Base-by-base conservation (phyloP, 148 eudicot genomes). In the Rhododendron molle region DNA sequence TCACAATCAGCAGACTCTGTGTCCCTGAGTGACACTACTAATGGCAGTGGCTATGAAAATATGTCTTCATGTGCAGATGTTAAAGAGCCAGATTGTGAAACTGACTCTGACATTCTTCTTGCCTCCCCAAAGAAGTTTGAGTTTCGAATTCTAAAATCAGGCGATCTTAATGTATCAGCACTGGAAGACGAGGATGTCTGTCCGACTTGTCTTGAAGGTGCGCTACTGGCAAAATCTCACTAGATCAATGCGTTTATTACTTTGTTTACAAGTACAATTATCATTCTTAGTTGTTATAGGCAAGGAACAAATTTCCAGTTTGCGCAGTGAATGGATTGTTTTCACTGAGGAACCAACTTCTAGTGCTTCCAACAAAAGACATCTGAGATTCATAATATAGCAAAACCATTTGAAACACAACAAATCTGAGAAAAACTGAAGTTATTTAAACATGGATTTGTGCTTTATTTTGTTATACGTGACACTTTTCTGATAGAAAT, bases 141-240 rank as follows among this genome's bases (percentile, higher is more conserved):
- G 65, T 77, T 88, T 73, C 97, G 90, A 86, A 84, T 89, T 81
- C 34, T 89, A 77, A 91, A 92, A 76, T 82, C 91, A 28, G 78
- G 83, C 67, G 91, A 85, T 71, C 80, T 65, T 85, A 82, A 74
- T 80, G 88, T 78, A 69, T 71, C 88, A 86, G 88, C 85, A 44
- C n/a, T 54, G 36, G 97, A 93, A 74, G 98, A 96, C 83, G 99
- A 93, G 88, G 99, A 96, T 74, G 87, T 87, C 76, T 96, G 99
- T 86, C 96, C 99, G 18, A 96, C 95, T 87, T 96, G 99, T 91
- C 91, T 96, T 88, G 98, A 96, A 94, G 99, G 99, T 95, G 60
- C 14, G 8, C 3, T 23, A 12, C n/a, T 86, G 4, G 36, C 54
- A 12, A 50, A 86, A 79, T 72, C 58, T 85, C 36, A 28, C 38